Evolutionary conservation across 2,329 filamentous ascomycete genomes (phyloP), one percentile per base, ranked within the genome.

Genomic region (Purpureocillium lavendulum): DNA sequence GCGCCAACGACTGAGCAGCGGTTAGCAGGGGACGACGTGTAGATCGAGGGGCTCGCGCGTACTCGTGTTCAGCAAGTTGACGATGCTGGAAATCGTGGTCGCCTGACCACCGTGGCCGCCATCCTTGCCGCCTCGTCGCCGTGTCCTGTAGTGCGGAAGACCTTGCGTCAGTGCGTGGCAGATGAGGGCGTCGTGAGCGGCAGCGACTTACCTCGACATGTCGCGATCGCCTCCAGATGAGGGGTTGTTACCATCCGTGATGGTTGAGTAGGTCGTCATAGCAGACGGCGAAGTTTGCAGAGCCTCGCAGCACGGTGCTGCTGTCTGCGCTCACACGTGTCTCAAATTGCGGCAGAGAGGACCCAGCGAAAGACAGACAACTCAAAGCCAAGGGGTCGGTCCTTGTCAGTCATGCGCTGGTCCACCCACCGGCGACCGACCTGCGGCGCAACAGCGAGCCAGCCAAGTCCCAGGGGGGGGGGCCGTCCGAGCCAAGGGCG

Each of bases 31-130:
- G 34, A 17, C 10, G 35, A 17, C 10, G 7, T 14, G 17, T 16
- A 41, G 45, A 49, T 33, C 46, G 31, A 14, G 24, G 17, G 11
- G 33, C 26, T 32, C 15, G 24, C 32, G 53, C 77, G 43, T 73
- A 92, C 87, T 98, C 14, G 92, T 98, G 63, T 98, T 98, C 48
- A 97, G 73, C 48, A 98, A 71, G 61, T 98, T 98, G 65, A 97
- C 84, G 49, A 92, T 84, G 59, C 89, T 95, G 66, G 88, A 95
- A 39, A 83, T 62, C 79, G 86, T 94, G 51, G 86, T 84, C 51
- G 92, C 92, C 56, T 89, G 77, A 40, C 92, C 89, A 17, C 58
- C 58, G 43, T 60, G 54, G 44, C 83, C 83, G 41, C 72, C 75
- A 61, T 84, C 79, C 65, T 88, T 88, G 53, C 82, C 80, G 47